Conservation (phyloP, 192 early-diverging fungal species). For the Mortierella alpina region DNA sequence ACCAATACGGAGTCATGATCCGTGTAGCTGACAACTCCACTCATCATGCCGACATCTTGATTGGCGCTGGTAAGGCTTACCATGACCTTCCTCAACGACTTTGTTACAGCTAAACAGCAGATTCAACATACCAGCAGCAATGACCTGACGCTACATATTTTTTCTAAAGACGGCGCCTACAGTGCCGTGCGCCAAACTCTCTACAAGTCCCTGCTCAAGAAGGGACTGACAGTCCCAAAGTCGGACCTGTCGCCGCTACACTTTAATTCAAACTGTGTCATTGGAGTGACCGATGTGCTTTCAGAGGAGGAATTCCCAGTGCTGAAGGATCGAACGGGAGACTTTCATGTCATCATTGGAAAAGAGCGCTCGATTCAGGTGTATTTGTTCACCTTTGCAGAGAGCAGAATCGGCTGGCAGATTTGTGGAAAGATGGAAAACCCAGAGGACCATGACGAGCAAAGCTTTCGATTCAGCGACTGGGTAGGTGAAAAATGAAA, state of each 20-base stretch:
- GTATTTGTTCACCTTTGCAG: conserved; percentile 31
- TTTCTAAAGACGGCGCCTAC: conserved; percentile 9
- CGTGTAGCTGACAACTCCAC: not conserved
- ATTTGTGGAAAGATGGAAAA: conserved; percentile 25
- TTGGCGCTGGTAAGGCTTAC: conserved; percentile 2
- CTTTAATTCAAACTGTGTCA: conserved; percentile 29
- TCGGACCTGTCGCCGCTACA: conserved; percentile 7
- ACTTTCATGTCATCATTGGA: conserved; percentile 29
- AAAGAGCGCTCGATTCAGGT: conserved; percentile 30
- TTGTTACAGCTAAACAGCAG: too few relatives aligned
- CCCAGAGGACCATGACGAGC: conserved; percentile 19
- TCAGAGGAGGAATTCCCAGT: conserved; percentile 12
- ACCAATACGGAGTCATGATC: conserved; percentile 7
- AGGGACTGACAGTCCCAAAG: conserved; percentile 11
- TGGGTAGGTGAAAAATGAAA: conserved; percentile 10
- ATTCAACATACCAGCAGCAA: too few relatives aligned
- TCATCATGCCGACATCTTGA: conserved; percentile 1
- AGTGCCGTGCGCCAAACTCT: conserved; percentile 11
- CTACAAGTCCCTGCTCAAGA: conserved; percentile 8
- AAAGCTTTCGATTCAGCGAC: conserved; percentile 20
- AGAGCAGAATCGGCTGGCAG: conserved; percentile 15
- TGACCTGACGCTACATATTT: too few relatives aligned
- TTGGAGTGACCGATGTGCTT: conserved; percentile 12
- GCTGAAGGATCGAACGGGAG: conserved; percentile 9
- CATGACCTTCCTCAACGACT: too few relatives aligned